phyloP scores from a whole-genome alignment of 495 filamentous ascomycete genomes.

The Neurospora intermedia region DNA sequence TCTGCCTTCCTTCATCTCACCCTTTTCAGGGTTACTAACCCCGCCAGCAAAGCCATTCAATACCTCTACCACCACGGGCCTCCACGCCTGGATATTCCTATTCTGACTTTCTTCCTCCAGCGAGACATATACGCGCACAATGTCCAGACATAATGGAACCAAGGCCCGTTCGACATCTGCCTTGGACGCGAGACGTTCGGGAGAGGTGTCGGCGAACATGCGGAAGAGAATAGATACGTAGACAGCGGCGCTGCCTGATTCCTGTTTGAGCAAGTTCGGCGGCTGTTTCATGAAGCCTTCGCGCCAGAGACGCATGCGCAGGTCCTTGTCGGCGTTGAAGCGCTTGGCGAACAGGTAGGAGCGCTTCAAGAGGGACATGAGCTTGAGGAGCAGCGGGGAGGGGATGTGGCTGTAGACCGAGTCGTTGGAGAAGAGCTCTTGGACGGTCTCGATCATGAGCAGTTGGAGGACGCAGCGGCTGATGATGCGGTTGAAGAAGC shows the following conservation, averaged over 20 bases:
- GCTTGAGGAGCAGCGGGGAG: conserved; percentile 70
- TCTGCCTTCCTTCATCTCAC: neutral
- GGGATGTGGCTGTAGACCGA: conserved; percentile 90
- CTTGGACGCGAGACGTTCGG: conserved; percentile 68
- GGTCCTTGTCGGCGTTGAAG: conserved; percentile 94
- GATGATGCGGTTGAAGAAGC: conserved; percentile 98
- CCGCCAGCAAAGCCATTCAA: conserved; percentile 76
- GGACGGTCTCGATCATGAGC: conserved; percentile 98
- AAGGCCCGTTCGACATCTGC: conserved; percentile 79
- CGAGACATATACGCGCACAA: conserved; percentile 68
- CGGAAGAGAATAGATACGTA: conserved; percentile 90
- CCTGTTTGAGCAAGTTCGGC: conserved; percentile 96
- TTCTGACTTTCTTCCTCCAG: conserved; percentile 93
- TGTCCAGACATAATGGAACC: conserved; percentile 88
- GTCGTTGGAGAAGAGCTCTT: conserved; percentile 96
- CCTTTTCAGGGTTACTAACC: neutral
- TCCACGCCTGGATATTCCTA: conserved; percentile 90
- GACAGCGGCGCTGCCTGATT: conserved; percentile 81
- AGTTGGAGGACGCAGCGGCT: conserved; percentile 96
- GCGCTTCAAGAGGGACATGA: conserved; percentile 91
- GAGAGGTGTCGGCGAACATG: conserved; percentile 87
- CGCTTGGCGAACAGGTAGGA: conserved; percentile 90
- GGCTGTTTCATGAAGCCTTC: conserved; percentile 99
- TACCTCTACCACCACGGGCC: conserved; percentile 96
- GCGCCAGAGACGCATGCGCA: conserved; percentile 86